Conservation (phyloP, 73 alveolate genomes). For the Urostyla sp. region DNA sequence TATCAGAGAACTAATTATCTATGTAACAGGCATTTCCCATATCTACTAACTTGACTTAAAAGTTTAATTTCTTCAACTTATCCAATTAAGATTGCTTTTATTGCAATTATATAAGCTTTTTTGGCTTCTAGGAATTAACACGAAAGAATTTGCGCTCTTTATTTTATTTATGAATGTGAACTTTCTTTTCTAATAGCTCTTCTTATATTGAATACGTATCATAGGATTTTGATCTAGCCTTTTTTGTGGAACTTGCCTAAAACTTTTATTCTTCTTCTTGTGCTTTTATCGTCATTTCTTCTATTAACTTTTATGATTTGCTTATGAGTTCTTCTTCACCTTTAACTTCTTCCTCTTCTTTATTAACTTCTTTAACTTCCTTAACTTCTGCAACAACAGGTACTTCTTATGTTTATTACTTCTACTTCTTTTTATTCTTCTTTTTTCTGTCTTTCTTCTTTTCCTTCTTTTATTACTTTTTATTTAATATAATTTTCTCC, state of each 20-base stretch:
- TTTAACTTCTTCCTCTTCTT: constrained; percentile 60
- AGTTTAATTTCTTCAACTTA: constrained; percentile 50
- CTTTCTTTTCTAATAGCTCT: background rate
- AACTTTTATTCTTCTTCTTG: constrained; percentile 7
- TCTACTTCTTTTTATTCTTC: constrained; percentile 67
- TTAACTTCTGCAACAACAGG: constrained; percentile 65
- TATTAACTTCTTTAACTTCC: constrained; percentile 60
- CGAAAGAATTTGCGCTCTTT: background rate
- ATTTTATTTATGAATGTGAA: background rate
- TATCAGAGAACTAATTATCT: constrained; percentile 89
- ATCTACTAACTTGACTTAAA: constrained; percentile 89
- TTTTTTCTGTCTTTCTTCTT: constrained; percentile 64
- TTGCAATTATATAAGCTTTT: background rate
- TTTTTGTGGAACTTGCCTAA: background rate
- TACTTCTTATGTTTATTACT: constrained; percentile 62
- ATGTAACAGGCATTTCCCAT: constrained; percentile 97
- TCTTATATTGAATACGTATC: background rate
- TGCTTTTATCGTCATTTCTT: constrained; percentile 6
- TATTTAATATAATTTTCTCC: constrained; percentile 38
- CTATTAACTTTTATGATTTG: background rate
- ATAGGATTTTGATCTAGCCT: background rate
- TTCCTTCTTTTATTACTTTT: constrained; percentile 41
- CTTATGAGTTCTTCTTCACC: background rate
- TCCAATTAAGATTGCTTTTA: background rate
- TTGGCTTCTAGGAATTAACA: background rate